Conservation (phyloP, 2,329 filamentous ascomycete genomes). For the Aspergillus tubingensis region DNA sequence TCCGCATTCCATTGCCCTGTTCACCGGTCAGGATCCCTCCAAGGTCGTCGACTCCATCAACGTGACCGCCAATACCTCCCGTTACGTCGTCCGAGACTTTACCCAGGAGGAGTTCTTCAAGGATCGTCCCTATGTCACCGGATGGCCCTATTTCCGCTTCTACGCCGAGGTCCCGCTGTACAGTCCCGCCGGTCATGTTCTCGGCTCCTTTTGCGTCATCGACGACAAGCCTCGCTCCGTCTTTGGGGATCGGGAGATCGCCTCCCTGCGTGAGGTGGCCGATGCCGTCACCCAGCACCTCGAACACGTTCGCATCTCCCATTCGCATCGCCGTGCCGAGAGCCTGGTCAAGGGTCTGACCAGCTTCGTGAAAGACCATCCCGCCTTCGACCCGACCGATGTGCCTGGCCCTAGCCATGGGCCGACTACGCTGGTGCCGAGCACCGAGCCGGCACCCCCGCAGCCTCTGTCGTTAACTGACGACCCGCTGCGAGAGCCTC, state of each 20-base stretch:
- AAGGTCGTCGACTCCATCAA: slow-evolving; percentile 23
- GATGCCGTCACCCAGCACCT: slow-evolving; percentile 60
- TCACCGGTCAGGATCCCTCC: slow-evolving; percentile 25
- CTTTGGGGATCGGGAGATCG: slow-evolving; percentile 34
- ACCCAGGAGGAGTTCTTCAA: slow-evolving; percentile 37
- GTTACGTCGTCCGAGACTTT: slow-evolving; percentile 40
- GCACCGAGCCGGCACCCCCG: neutral
- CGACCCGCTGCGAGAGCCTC: neutral
- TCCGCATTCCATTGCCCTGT: slow-evolving; percentile 26
- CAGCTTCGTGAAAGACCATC: slow-evolving; percentile 50
- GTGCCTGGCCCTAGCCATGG: slow-evolving; percentile 11
- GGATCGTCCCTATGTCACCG: slow-evolving; percentile 33
- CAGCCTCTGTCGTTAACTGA: neutral
- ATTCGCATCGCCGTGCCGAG: slow-evolving; percentile 58
- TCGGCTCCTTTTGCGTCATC: slow-evolving; percentile 60
- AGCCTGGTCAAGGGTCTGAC: slow-evolving; percentile 59
- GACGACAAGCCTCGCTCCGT: slow-evolving; percentile 55
- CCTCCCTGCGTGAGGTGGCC: slow-evolving; percentile 59
- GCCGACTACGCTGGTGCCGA: neutral
- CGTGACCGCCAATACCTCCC: slow-evolving; percentile 30
- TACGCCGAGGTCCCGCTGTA: slow-evolving; percentile 62
- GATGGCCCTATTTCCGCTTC: slow-evolving; percentile 44
- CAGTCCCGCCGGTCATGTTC: slow-evolving; percentile 54
- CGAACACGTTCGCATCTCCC: slow-evolving; percentile 57
- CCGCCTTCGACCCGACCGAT: slow-evolving; percentile 27